Base-by-base conservation (phyloP, 352 stramenopile species). In the Stephanocyclus meneghinianus region DNA sequence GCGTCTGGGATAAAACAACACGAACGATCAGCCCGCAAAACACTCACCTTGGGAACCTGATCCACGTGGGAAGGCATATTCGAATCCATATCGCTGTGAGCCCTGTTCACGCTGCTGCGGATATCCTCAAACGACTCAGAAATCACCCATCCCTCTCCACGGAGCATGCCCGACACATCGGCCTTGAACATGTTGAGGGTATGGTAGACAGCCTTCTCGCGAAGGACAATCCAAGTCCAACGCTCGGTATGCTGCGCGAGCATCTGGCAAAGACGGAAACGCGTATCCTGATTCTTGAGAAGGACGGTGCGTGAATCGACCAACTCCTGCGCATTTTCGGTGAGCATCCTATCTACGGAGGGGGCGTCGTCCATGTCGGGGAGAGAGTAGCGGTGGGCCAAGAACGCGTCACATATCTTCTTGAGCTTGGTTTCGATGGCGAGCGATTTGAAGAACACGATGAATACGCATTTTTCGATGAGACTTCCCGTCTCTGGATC, bases 371-470 rank as follows among this genome's bases (percentile, higher is more conserved):
- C 95, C 91, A 98, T 98, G 50, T 97, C 84, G 47, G 96, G 96
- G 64, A 99, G 86, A 48, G 94, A 95, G 92, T 99, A 99, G 53
- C 97, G 80, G 9, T 97, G 95, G 35, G 97, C 97, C 63, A 95
- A 90, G 88, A 99, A 99, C 9, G 97, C 97, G 76, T 98, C 97
- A 78, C 96, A 98, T 78, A 99, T 99, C 88, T 98, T 98, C 78
- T 97, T 97, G 30, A 99, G 91, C 90, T 99, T 99, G 61, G 74
- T 93, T 86, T 99, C 95, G 75, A 99, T 99, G 71, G 96, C 95
- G 5, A 91, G 87, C n/a, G 96, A 98, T 89, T 99, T 96, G 92
- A 97, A 98, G 78, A 98, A 98, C 71, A 98, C 96, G 55, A 98
- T 97, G 74, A 96, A 97, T 48, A 96, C 92, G 50, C 87, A 90